A percentile compares a stretch with the other conserved stretches of the same genome.
Conservation (phyloP, 345 rosid species). For the Murraya paniculata region DNA sequence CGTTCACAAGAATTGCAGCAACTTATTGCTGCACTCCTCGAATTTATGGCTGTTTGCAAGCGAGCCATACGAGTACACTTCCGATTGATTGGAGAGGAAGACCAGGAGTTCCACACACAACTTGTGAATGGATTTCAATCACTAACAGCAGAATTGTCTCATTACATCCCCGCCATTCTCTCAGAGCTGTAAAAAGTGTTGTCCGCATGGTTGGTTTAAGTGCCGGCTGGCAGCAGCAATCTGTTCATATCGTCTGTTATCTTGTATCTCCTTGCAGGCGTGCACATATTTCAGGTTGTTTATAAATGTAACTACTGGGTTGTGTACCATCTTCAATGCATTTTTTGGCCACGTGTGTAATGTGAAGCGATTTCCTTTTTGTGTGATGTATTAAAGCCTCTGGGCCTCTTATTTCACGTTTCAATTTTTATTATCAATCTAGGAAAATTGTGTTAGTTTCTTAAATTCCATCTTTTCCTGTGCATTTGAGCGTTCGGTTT, state of each 20-base stretch:
- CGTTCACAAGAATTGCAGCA: slow-evolving; percentile 97
- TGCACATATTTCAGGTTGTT: slow-evolving; percentile 17
- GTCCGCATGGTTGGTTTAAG: neutral
- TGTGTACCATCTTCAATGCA: slow-evolving; percentile 7
- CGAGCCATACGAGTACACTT: slow-evolving; percentile 94
- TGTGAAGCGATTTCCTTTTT: neutral
- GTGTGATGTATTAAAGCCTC: neutral
- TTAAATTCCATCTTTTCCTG: neutral
- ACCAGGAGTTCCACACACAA: slow-evolving; percentile 98
- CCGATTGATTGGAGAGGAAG: slow-evolving; percentile 94
- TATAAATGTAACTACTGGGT: slow-evolving; percentile 16
- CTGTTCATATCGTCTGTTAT: slow-evolving; percentile 3
- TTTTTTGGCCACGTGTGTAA: neutral
- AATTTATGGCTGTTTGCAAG: slow-evolving; percentile 99
- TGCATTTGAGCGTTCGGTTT: neutral
- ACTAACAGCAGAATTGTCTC: slow-evolving; percentile 92
- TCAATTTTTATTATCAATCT: neutral
- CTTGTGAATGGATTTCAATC: slow-evolving; percentile 99
- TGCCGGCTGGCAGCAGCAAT: neutral
- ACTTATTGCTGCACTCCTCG: slow-evolving; percentile 93
- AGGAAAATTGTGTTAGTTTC: too few species aligned
- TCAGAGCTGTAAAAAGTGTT: slow-evolving; percentile 64
- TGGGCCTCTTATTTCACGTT: neutral
- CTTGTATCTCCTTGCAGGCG: neutral
- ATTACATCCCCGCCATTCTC: slow-evolving; percentile 97